Percentiles rank a stretch among this genome's conserved stretches.
These are phyloP conservation scores for Saccharomyces mikatae DNA, from an alignment of 805 yeast genomes.

Conservation along the genomic window DNA sequence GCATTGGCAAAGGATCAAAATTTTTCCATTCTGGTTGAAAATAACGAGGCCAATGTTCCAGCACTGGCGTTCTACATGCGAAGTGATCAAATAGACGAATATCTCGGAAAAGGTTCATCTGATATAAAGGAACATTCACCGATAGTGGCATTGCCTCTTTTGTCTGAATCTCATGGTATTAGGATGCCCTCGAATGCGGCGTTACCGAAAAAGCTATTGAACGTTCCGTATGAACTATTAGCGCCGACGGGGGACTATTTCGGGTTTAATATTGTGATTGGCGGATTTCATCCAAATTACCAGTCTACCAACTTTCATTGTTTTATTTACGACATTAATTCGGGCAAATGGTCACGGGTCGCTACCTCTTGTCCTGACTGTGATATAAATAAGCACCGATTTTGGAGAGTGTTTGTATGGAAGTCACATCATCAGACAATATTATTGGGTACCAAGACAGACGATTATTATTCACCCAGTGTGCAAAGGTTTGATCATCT, in stretches of 20 bases:
- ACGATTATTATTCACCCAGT: conserved; percentile 24
- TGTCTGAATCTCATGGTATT: conserved; percentile 28
- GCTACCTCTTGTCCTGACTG: conserved; percentile 47
- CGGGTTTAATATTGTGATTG: conserved; percentile 56
- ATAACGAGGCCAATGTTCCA: conserved; percentile 14
- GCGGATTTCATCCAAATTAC: conserved; percentile 48
- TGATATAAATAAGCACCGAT: conserved; percentile 45
- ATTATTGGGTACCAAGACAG: conserved; percentile 41
- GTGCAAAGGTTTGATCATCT: conserved; percentile 39
- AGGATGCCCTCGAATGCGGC: conserved; percentile 19
- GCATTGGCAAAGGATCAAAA: conserved; percentile 15
- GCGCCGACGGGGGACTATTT: conserved; percentile 57
- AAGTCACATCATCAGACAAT: conserved; percentile 66
- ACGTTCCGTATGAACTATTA: conserved; percentile 33
- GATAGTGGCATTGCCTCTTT: conserved; percentile 29
- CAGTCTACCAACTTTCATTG: conserved; percentile 20
- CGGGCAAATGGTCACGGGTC: conserved; percentile 53
- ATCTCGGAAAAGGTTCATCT: not conserved
- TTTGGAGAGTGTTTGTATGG: conserved; percentile 69
- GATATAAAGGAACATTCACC: conserved; percentile 18
- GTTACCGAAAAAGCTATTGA: conserved; percentile 12
- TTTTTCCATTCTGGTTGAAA: conserved; percentile 19
- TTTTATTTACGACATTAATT: conserved; percentile 26
- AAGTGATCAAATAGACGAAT: conserved; percentile 5
- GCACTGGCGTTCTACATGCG: conserved; percentile 11